These are phyloP conservation scores for Cladosporium sp. DNA, from an alignment of 2,329 filamentous ascomycete species.

Conservation along the genomic window DNA sequence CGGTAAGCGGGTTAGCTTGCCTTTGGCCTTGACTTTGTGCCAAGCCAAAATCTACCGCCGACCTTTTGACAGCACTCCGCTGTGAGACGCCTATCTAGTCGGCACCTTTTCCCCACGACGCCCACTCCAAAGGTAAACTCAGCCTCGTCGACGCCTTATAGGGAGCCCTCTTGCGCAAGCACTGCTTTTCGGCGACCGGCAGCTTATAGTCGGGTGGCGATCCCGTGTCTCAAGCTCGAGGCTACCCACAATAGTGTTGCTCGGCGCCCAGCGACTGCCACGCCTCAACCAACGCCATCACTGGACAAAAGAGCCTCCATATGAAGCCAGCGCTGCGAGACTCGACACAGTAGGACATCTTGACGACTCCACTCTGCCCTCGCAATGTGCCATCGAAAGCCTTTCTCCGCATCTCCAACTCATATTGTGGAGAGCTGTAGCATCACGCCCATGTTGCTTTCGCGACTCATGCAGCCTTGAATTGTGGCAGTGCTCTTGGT, in stretches of 20 bases:
- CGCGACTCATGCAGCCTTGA: conserved; percentile 10
- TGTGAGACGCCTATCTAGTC: conserved; percentile 1
- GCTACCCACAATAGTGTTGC: conserved; percentile 1
- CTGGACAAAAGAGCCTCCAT: conserved; percentile 20
- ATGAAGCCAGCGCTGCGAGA: background rate
- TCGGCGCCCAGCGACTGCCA: conserved; percentile 15
- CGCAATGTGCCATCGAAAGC: background rate
- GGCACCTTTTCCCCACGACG: background rate
- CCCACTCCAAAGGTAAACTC: conserved; percentile 7
- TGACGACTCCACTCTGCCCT: conserved; percentile 3
- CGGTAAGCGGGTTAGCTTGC: background rate
- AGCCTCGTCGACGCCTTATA: conserved; percentile 13
- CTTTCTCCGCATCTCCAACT: conserved; percentile 3
- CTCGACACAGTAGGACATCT: background rate
- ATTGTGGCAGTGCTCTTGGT: conserved; percentile 22
- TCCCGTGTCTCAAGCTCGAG: conserved; percentile 17
- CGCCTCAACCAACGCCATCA: conserved; percentile 10
- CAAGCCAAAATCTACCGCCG: conserved; percentile 2
- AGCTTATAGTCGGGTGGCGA: conserved; percentile 7
- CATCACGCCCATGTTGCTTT: background rate
- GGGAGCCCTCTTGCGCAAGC: background rate
- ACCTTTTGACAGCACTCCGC: background rate
- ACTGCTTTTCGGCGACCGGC: background rate
- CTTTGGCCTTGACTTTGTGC: background rate
- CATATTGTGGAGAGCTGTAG: conserved; percentile 16